Conservation (phyloP, 306 rosid species). For the Psophocarpus tetragonolobus region DNA sequence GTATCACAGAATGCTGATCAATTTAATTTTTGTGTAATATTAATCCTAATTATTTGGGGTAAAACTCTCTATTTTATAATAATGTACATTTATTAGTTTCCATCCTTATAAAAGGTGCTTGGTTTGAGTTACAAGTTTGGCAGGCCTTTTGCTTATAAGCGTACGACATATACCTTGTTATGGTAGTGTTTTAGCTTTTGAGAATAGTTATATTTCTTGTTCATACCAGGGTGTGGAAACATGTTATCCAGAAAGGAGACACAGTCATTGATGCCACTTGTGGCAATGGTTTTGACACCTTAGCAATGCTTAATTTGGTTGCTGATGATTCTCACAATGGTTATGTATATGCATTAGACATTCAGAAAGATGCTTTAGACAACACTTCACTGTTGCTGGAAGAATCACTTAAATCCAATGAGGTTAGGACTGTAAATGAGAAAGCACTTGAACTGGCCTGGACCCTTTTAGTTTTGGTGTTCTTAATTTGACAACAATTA, state of each 20-base stretch:
- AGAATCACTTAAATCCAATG: conserved; percentile 47
- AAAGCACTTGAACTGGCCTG: background rate
- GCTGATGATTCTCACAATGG: conserved; percentile 65
- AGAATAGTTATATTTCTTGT: conserved; percentile 12
- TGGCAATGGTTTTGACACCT: conserved; percentile 89
- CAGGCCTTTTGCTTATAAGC: background rate
- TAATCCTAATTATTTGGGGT: background rate
- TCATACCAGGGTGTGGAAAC: conserved; percentile 72
- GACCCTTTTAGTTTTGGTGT: background rate
- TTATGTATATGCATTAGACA: conserved; percentile 67
- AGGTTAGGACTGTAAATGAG: conserved; percentile 45
- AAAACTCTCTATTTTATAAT: background rate
- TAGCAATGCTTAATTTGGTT: conserved; percentile 76
- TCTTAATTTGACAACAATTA: background rate
- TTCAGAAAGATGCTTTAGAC: conserved; percentile 80
- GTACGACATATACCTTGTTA: background rate
- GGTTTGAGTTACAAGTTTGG: background rate
- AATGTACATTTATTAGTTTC: background rate
- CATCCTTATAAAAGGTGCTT: conserved; percentile 1
- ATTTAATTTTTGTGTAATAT: background rate
- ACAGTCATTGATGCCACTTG: conserved; percentile 87
- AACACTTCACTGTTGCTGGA: conserved; percentile 63
- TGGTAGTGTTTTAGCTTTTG: conserved; percentile 2
- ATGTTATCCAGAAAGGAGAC: conserved; percentile 70
- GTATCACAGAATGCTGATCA: background rate